Evolutionary conservation across 1,284 basidiomycete genomes (phyloP), one percentile per base, ranked within the genome.

Genomic region (Cryptococcus sp.): DNA sequence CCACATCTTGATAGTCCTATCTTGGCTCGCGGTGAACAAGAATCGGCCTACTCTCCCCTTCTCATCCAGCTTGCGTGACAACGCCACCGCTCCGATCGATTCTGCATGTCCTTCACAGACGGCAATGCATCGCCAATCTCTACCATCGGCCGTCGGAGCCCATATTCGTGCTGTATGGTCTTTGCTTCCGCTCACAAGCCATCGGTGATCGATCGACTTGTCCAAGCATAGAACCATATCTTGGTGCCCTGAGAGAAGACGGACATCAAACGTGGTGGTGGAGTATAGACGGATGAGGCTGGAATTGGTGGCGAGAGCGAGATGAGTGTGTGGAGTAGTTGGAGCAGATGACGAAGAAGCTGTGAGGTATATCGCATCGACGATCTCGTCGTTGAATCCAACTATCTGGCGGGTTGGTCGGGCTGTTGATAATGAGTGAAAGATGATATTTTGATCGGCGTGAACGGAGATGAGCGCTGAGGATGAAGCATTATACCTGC

Each of bases 1-100:
- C 96, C 96, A 99, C 85, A 99, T 88, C 78, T 99, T 99, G 76
- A 97, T 89, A 3, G 96, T 99, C 29, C 92, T 86, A 75, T 99
- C 96, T 79, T 98, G 94, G 70, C 89, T 91, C 19, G 93, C 96
- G 5, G 93, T 96, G 70, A 95, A 89, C 81, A 94, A 82, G 78
- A 95, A 93, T 26, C 64, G 61, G n/a, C 65, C 67, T 1, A 52
- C 49, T 55, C 58, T 51, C 5, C 52, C 44, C 16, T 48, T 54
- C 3, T 64, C 59, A 25, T 66, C 65, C 58, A 66, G 22, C 49
- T 81, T 80, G 20, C 85, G 82, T 19, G 89, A 86, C 71, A 98
- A 82, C 1, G 89, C 88, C 43, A 99, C 81, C 0, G 95, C 92
- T 7, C 96, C 96, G 41, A 99, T 85, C 58, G 91, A 91, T 79